A percentile compares a stretch with the other conserved stretches of the same genome.
Conservation (phyloP, 108 stramenopile genomes). For the Nitzschia sp. region DNA sequence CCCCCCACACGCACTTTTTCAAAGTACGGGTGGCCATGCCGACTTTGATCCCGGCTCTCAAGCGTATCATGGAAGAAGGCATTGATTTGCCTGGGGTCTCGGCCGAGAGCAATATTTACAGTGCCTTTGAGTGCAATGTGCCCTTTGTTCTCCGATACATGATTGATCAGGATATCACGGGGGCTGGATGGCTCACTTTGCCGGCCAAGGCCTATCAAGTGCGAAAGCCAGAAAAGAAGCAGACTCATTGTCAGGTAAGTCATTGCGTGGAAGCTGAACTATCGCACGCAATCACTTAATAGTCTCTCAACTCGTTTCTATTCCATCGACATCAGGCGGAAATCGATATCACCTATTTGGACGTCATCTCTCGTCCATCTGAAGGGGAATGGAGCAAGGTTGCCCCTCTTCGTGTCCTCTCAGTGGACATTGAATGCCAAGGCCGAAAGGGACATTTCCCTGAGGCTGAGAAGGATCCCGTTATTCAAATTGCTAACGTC, state of each 20-base stretch:
- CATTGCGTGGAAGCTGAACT: not conserved
- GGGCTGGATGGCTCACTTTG: constrained; percentile 95
- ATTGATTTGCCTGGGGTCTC: constrained; percentile 73
- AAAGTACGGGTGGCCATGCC: constrained; percentile 94
- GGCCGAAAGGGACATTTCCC: constrained; percentile 97
- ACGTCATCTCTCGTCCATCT: constrained; percentile 83
- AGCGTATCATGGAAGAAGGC: constrained; percentile 94
- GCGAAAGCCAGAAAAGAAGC: constrained; percentile 50
- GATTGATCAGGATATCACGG: constrained; percentile 94
- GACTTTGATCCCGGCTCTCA: constrained; percentile 86
- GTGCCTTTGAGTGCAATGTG: constrained; percentile 97
- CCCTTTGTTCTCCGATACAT: constrained; percentile 98
- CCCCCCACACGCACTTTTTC: constrained; percentile 75
- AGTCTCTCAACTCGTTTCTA: not conserved
- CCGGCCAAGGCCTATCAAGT: constrained; percentile 86
- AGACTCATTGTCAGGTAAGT: constrained; percentile 89
- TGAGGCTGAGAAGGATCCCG: constrained; percentile 98
- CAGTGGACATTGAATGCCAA: constrained; percentile 98
- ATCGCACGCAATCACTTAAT: not conserved
- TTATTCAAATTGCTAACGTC: constrained; percentile 99
- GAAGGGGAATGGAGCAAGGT: constrained; percentile 97
- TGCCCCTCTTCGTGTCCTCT: constrained; percentile 95
- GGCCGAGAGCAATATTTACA: constrained; percentile 17
- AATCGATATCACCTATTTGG: constrained; percentile 92
- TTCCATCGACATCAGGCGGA: constrained; percentile 71